Evolutionary conservation across 805 yeast genomes (phyloP).

Genomic region (Metschnikowia lunata): DNA sequence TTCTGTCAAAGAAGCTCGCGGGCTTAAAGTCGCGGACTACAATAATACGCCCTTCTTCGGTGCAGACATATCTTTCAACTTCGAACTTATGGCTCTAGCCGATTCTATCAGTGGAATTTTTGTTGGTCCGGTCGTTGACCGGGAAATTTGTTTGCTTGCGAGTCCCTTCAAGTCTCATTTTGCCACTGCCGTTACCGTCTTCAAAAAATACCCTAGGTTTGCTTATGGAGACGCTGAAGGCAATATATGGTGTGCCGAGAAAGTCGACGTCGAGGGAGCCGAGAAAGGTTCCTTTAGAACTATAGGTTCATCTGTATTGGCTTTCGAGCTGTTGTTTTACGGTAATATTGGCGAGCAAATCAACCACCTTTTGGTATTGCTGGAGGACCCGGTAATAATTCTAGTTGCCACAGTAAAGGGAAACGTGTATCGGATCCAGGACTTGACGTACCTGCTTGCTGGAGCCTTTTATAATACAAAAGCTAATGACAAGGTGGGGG

Average conservation of each 20-base stretch:
- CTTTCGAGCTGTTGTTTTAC: constrained; percentile 4
- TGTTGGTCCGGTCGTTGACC: constrained; percentile 1
- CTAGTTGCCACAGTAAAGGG: constrained; percentile 14
- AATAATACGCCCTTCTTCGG: constrained; percentile 6
- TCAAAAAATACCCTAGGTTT: constrained; percentile 1
- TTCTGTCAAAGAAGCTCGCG: not conserved
- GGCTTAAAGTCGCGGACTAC: not conserved
- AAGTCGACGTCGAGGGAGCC: not conserved
- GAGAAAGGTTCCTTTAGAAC: not conserved
- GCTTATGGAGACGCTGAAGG: constrained; percentile 30
- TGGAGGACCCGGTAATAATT: constrained; percentile 7
- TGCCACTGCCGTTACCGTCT: constrained; percentile 14
- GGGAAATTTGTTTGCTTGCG: not conserved
- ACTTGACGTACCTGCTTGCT: not conserved
- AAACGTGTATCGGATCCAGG: constrained; percentile 8
- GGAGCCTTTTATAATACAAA: too few species aligned
- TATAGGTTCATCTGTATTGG: constrained; percentile 4
- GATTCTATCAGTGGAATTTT: constrained; percentile 10
- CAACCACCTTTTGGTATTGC: constrained; percentile 18
- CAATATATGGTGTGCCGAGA: constrained; percentile 16
- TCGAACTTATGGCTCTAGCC: constrained; percentile 5
- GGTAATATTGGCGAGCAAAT: constrained; percentile 29
- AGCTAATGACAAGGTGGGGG: not conserved
- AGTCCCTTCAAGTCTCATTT: constrained; percentile 8
- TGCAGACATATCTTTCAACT: constrained; percentile 12